These are phyloP conservation scores for Chionographis japonica DNA, from an alignment of 106 monocot genomes.

Conservation along the genomic window DNA sequence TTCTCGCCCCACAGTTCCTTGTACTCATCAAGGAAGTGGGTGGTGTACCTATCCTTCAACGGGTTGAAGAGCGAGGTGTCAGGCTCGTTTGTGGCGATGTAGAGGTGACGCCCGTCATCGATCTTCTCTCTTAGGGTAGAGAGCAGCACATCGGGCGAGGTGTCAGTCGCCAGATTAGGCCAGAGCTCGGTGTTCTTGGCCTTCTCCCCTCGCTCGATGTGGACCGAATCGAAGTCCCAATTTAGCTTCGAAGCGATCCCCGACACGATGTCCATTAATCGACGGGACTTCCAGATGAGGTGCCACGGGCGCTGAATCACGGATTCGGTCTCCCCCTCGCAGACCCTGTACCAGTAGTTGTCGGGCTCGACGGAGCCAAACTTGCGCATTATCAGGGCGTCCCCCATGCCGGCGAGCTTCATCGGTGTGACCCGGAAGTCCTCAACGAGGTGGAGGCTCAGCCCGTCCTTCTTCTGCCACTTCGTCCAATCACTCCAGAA, in stretches of 20 bases:
- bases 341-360: conserved; percentile 92
- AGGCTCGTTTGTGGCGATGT: conserved; percentile 80
- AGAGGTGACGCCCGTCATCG: conserved; percentile 68
- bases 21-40: conserved; percentile 78
- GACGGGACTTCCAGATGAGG: conserved; percentile 75
- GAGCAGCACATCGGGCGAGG: conserved; percentile 63
- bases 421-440: conserved; percentile 76
- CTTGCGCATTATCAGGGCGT: conserved; percentile 78
- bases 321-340: conserved; percentile 81
- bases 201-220: conserved; percentile 78
- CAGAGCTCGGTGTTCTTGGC: conserved; percentile 64
- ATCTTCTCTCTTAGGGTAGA: conserved; percentile 53
- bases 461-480: conserved; percentile 63
- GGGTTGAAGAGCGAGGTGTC: conserved; percentile 74
- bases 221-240: conserved; percentile 93
- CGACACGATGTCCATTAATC: conserved; percentile 83
- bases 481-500: conserved; percentile 80
- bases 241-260: conserved; percentile 71
- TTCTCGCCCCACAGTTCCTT: conserved; percentile 80
- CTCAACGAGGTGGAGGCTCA: conserved; percentile 44
- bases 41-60: conserved; percentile 66
- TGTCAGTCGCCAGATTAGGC: conserved; percentile 77
- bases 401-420: conserved; percentile 57
- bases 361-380: conserved; percentile 75
- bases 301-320: conserved; percentile 85